A percentile compares a stretch with the other conserved stretches of the same genome.
Evolutionary conservation across 805 yeast genomes (phyloP).

Genomic region (Ogataea nakhonphanomensis): DNA sequence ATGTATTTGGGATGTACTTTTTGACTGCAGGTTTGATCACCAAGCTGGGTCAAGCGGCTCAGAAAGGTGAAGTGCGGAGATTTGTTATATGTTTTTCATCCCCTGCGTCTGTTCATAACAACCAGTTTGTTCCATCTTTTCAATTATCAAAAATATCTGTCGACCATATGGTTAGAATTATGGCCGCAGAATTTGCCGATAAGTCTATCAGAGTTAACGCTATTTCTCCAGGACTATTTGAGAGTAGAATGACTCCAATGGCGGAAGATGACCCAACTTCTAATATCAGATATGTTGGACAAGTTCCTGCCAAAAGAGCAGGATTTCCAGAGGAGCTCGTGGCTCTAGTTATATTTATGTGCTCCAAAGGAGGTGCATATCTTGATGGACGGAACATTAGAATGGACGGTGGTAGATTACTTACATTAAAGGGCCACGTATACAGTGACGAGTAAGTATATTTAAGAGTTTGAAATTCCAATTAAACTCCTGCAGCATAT

Average conservation of each 20-base stretch:
- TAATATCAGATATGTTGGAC: slow-evolving; percentile 17
- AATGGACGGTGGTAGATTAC: slow-evolving; percentile 25
- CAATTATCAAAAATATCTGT: slow-evolving; percentile 22
- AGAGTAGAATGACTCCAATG: slow-evolving; percentile 25
- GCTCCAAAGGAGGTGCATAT: slow-evolving; percentile 26
- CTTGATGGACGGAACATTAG: slow-evolving; percentile 24
- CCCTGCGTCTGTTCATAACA: slow-evolving; percentile 23
- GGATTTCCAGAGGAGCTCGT: slow-evolving; percentile 23
- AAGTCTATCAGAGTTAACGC: slow-evolving; percentile 25
- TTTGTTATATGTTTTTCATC: slow-evolving; percentile 24
- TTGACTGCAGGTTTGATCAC: slow-evolving; percentile 23
- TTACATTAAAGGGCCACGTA: slow-evolving; percentile 23
- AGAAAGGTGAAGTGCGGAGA: slow-evolving; percentile 23
- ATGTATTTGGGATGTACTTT: slow-evolving; percentile 26
- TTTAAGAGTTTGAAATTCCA: too few relatives aligned
- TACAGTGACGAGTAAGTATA: slow-evolving; percentile 21
- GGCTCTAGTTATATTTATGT: slow-evolving; percentile 18
- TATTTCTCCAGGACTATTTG: slow-evolving; percentile 24
- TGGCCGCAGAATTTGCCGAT: slow-evolving; percentile 28
- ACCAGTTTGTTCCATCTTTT: slow-evolving; percentile 25
- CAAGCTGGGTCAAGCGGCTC: slow-evolving; percentile 23
- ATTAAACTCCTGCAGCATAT: too few relatives aligned
- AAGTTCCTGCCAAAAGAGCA: slow-evolving; percentile 23
- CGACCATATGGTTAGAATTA: slow-evolving; percentile 26
- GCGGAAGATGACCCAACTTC: slow-evolving; percentile 20